Conservation (phyloP, 1,284 basidiomycete species). For the Pulveroboletus sp. region DNA sequence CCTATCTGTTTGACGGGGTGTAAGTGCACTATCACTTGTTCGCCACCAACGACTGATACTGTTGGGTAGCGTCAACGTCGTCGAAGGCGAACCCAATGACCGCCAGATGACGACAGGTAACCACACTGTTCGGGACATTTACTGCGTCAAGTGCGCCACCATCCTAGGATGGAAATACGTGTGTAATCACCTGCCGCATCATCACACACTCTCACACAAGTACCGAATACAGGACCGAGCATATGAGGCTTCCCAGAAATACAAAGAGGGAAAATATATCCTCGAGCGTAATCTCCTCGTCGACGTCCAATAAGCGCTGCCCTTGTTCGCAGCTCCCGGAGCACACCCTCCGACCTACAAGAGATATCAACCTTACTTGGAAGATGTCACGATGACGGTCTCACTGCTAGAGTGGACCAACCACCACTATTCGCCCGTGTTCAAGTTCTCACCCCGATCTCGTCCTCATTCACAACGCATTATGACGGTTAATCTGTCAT, state of each 20-base stretch:
- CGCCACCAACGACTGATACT: constrained; percentile 12
- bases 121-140: constrained; percentile 95
- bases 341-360: constrained; percentile 2
- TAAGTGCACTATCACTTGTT: constrained; percentile 46
- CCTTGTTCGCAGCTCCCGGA: background rate
- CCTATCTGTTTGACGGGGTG: constrained; percentile 93
- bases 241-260: constrained; percentile 87
- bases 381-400: constrained; percentile 15
- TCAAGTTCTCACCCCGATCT: constrained; percentile 17
- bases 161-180: constrained; percentile 98
- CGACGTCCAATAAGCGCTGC: constrained; percentile 61
- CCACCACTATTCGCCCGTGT: constrained; percentile 6
- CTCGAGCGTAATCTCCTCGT: constrained; percentile 89
- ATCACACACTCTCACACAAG: background rate
- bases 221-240: constrained; percentile 73
- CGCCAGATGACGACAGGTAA: constrained; percentile 96
- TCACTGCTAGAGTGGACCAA: constrained; percentile 22
- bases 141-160: constrained; percentile 85
- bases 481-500: constrained; percentile 26
- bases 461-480: constrained; percentile 20
- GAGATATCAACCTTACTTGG: constrained; percentile 10
- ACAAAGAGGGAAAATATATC: constrained; percentile 98
- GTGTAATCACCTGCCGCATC: constrained; percentile 12
- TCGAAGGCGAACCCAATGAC: constrained; percentile 86
- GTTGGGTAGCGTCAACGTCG: constrained; percentile 77